Percentiles rank a stretch among this genome's conserved stretches.
phyloP scores from a whole-genome alignment of 495 filamentous ascomycete species.

The Hypoxylon crocopeplum region DNA sequence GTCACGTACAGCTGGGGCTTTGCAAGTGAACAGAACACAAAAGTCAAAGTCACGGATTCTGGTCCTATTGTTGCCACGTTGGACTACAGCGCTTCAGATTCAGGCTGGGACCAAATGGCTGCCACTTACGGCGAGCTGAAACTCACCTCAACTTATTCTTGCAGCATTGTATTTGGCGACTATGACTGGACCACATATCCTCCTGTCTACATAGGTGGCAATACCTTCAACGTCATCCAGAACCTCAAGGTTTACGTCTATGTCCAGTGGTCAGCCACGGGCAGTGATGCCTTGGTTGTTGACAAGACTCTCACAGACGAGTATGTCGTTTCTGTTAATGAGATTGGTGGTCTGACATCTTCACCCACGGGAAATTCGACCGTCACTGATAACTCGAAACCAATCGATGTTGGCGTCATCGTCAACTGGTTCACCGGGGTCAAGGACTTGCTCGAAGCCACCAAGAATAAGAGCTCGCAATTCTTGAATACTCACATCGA shows the following conservation, averaged over 20 bases:
- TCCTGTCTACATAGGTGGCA: too few species aligned
- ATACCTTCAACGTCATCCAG: too few species aligned
- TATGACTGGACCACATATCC: too few species aligned
- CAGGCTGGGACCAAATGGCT: too few species aligned
- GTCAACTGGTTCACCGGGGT: background rate
- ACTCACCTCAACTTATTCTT: background rate
- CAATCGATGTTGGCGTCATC: background rate
- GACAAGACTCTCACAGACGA: background rate
- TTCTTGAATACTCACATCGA: background rate
- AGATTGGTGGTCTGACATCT: background rate
- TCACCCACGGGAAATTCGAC: background rate
- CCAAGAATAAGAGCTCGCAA: background rate
- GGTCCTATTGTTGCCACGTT: too few species aligned
- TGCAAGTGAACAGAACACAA: too few species aligned
- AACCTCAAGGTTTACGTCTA: background rate
- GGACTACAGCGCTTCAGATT: too few species aligned
- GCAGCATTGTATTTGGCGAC: too few species aligned
- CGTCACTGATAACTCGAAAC: background rate
- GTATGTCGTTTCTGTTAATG: background rate
- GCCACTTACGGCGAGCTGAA: background rate
- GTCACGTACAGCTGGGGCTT: too few species aligned
- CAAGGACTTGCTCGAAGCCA: background rate
- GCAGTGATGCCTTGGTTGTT: background rate
- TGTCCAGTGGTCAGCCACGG: background rate
- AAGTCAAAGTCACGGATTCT: too few species aligned